These are phyloP conservation scores for Aspergillus aculeatinus DNA, from an alignment of 2,329 filamentous ascomycete genomes.

Conservation along the genomic window DNA sequence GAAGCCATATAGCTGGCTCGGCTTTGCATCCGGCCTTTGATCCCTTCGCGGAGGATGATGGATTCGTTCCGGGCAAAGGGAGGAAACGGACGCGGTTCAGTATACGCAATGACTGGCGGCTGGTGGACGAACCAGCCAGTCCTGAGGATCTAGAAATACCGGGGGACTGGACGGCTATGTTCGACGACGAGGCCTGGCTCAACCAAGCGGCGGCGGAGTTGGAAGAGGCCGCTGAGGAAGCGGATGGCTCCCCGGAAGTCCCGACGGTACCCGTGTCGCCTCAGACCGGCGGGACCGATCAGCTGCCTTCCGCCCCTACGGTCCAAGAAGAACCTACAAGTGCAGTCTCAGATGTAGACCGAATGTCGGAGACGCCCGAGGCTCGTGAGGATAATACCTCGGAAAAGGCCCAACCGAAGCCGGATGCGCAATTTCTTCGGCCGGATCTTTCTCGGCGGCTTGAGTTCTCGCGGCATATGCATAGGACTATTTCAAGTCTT, in stretches of 20 bases:
- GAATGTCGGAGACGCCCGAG: not conserved
- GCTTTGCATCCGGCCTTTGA: conserved; percentile 65
- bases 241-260: not conserved
- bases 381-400: not conserved
- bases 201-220: conserved; percentile 10
- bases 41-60: conserved; percentile 67
- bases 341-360: not conserved
- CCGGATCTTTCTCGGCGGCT: conserved; percentile 1
- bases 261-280: conserved; percentile 14
- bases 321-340: not conserved
- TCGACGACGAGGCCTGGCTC: conserved; percentile 24
- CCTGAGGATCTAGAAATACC: conserved; percentile 54
- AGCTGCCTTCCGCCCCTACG: not conserved
- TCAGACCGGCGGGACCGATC: not conserved
- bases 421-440: conserved; percentile 8
- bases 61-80: conserved; percentile 57
- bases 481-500: conserved; percentile 1
- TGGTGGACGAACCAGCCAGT: conserved; percentile 68
- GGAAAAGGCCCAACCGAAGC: not conserved
- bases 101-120: conserved; percentile 69
- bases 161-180: conserved; percentile 29
- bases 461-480: conserved; percentile 1
- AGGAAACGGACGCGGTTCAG: conserved; percentile 71
- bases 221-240: conserved; percentile 9
- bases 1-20: conserved; percentile 45